Percentiles rank a stretch among this genome's conserved stretches.
Evolutionary conservation across 2,329 filamentous ascomycete species (phyloP).

Genomic region (Colletotrichum orchidophilum): DNA sequence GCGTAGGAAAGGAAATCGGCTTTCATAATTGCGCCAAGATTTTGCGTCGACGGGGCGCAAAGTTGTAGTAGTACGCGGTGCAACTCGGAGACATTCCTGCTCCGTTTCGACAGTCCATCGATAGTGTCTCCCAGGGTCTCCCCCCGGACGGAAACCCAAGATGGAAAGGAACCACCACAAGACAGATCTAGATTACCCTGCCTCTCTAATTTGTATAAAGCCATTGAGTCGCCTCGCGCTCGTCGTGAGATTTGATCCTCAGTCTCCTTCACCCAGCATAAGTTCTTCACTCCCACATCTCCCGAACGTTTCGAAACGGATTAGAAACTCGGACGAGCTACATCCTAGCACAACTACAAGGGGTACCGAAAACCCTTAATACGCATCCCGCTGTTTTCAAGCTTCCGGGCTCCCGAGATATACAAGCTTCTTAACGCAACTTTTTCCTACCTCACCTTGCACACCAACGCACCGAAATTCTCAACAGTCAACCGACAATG

Average conservation of each 20-base stretch:
- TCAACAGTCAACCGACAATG: constrained; percentile 45
- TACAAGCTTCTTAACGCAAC: background rate
- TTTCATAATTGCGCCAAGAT: too few species aligned
- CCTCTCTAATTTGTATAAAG: constrained; percentile 5
- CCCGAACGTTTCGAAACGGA: constrained; percentile 18
- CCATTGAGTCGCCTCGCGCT: background rate
- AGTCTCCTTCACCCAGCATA: background rate
- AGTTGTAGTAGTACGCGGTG: too few species aligned
- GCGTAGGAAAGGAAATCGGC: too few species aligned
- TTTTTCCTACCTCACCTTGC: too few species aligned
- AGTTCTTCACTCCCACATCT: background rate
- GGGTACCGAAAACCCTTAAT: background rate
- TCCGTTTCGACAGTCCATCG: too few species aligned
- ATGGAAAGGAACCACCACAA: too few species aligned
- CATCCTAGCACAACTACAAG: background rate
- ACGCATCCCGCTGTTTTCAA: background rate
- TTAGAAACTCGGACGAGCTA: constrained; percentile 8
- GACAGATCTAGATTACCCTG: too few species aligned
- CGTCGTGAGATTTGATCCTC: background rate
- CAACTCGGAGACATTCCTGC: too few species aligned
- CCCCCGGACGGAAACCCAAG: too few species aligned
- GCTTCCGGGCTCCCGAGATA: background rate
- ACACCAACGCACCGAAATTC: background rate
- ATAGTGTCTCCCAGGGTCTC: too few species aligned
- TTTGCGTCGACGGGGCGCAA: too few species aligned